phyloP scores from a whole-genome alignment of 345 rosid species.

The Abelmoschus esculentus region DNA sequence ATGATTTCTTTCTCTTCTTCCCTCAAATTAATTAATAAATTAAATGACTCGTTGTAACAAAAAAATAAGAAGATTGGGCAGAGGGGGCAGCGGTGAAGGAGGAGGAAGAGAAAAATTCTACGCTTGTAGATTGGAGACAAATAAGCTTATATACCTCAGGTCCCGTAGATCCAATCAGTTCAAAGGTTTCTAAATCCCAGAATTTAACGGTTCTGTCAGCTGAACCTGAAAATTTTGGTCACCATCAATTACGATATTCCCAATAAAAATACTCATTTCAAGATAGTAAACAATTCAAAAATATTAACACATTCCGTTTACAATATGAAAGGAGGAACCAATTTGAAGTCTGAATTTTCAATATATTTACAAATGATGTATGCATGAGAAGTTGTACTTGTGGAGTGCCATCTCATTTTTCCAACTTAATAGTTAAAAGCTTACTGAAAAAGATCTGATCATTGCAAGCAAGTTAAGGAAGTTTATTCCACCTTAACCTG shows the following conservation, averaged over 20 bases:
- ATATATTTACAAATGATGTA: neutral
- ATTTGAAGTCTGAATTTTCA: neutral
- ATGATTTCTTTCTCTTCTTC: too few species aligned
- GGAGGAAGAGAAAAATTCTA: neutral
- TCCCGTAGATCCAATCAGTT: slow-evolving; percentile 82
- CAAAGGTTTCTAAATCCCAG: slow-evolving; percentile 99
- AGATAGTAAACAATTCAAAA: neutral
- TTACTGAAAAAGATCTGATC: neutral
- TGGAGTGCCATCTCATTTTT: neutral
- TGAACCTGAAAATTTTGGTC: slow-evolving; percentile 59
- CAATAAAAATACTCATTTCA: neutral
- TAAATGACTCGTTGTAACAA: neutral
- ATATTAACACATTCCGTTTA: neutral
- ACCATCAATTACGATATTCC: neutral
- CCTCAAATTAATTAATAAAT: neutral
- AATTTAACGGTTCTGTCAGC: slow-evolving; percentile 92
- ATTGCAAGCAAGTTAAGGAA: neutral
- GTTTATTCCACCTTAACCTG: neutral
- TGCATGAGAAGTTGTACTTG: neutral
- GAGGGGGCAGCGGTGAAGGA: neutral
- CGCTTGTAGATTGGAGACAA: neutral
- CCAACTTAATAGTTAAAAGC: neutral
- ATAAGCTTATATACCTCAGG: slow-evolving; percentile 65
- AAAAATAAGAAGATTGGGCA: neutral
- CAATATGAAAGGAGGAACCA: neutral